Percentiles rank a stretch among this genome's conserved stretches.
phyloP scores from a whole-genome alignment of 2,329 filamentous ascomycete species.

The Talaromyces sp. region DNA sequence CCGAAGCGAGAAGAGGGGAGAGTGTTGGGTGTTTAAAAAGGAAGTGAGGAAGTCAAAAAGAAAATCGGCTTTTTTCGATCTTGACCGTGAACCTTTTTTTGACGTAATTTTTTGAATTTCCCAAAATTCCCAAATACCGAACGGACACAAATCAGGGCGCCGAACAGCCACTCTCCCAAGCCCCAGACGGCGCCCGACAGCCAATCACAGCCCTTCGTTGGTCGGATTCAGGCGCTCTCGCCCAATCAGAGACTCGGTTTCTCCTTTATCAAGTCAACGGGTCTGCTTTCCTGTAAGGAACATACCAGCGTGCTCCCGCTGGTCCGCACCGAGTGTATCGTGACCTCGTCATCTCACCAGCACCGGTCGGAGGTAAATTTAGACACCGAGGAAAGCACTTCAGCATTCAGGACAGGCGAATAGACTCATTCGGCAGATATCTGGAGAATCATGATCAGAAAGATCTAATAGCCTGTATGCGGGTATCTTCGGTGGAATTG shows the following conservation, averaged over 20 bases:
- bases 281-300: conserved; percentile 14
- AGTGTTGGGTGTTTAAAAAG: conserved; percentile 9
- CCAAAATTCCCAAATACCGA: conserved; percentile 18
- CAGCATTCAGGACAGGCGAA: background rate
- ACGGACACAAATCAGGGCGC: conserved; percentile 40
- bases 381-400: conserved; percentile 7
- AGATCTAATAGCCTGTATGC: background rate
- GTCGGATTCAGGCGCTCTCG: background rate
- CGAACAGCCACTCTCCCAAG: conserved; percentile 29
- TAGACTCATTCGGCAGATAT: background rate
- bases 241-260: conserved; percentile 39
- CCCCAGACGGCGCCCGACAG: conserved; percentile 7
- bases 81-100: conserved; percentile 12
- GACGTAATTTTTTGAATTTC: conserved; percentile 26
- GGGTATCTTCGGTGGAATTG: conserved; percentile 24
- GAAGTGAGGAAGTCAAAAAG: background rate
- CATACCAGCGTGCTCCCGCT: conserved; percentile 10
- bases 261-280: conserved; percentile 6
- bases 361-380: conserved; percentile 2
- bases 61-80: conserved; percentile 6
- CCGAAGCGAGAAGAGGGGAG: conserved; percentile 3
- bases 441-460: background rate
- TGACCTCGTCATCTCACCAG: background rate
- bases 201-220: background rate
- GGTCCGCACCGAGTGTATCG: background rate